Conservation (phyloP, 176 grass and related monocot species). For the Cenchrus purpureus region DNA sequence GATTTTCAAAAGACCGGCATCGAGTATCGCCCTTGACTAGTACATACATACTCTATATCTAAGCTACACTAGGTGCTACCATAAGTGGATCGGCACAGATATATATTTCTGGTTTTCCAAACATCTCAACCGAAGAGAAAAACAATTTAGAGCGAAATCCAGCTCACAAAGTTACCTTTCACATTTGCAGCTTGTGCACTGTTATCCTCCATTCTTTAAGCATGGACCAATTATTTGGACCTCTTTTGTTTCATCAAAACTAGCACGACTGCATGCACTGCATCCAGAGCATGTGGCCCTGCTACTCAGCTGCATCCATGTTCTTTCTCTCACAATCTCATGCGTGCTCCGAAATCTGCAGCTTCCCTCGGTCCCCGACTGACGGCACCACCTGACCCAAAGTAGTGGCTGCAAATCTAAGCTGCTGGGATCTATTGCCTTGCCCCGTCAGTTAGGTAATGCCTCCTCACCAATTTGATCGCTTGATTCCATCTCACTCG, state of each 20-base stretch:
- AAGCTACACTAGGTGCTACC: not conserved
- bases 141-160: too few species aligned
- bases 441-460: not conserved
- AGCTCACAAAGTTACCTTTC: not conserved
- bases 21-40: too few species aligned
- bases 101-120: not conserved
- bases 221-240: not conserved
- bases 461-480: not conserved
- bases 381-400: not conserved
- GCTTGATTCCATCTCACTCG: not conserved
- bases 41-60: too few species aligned
- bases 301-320: not conserved
- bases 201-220: not conserved
- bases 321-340: not conserved
- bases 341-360: slow-evolving; percentile 10
- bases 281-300: not conserved
- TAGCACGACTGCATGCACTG: not conserved
- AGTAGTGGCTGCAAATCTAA: slow-evolving; percentile 17
- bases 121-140: not conserved
- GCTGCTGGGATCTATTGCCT: not conserved
- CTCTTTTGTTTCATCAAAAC: not conserved
- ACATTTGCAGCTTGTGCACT: not conserved
- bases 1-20: too few species aligned
- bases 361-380: not conserved
- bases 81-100: not conserved